phyloP scores from a whole-genome alignment of 257 asterid species.

The Forsythia viridissima region DNA sequence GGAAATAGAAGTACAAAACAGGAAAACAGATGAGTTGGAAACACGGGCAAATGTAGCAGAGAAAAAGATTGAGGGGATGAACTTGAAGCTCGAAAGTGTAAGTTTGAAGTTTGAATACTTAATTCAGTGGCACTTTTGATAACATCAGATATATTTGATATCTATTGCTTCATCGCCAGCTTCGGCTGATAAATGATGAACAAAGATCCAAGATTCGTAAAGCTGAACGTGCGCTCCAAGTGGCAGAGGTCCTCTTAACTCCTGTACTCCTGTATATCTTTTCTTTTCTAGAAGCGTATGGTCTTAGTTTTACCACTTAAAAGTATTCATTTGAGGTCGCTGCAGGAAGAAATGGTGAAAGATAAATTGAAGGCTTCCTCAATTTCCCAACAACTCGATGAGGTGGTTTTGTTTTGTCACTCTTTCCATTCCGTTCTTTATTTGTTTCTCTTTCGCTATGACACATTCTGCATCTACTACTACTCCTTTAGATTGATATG shows the following conservation, averaged over 20 bases:
- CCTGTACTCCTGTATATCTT: slow-evolving; percentile 8
- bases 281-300: neutral
- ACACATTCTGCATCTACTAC: neutral
- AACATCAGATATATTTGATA: neutral
- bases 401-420: slow-evolving; percentile 29
- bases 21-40: slow-evolving; percentile 37
- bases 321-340: slow-evolving; percentile 17
- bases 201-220: slow-evolving; percentile 44
- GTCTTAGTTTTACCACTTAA: slow-evolving; percentile 6
- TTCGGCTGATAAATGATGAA: slow-evolving; percentile 38
- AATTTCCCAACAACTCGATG: slow-evolving; percentile 30
- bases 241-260: slow-evolving; percentile 42
- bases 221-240: slow-evolving; percentile 43
- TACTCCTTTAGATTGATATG: neutral
- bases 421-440: neutral
- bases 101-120: neutral
- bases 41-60: slow-evolving; percentile 34
- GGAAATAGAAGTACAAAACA: slow-evolving; percentile 42
- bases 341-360: slow-evolving; percentile 54
- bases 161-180: slow-evolving; percentile 30
- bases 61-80: slow-evolving; percentile 38
- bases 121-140: neutral
- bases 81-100: slow-evolving; percentile 47
- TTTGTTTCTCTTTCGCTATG: neutral
- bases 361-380: slow-evolving; percentile 49